phyloP scores from a whole-genome alignment of 179 eudicot species.

The Silene vulgaris region DNA sequence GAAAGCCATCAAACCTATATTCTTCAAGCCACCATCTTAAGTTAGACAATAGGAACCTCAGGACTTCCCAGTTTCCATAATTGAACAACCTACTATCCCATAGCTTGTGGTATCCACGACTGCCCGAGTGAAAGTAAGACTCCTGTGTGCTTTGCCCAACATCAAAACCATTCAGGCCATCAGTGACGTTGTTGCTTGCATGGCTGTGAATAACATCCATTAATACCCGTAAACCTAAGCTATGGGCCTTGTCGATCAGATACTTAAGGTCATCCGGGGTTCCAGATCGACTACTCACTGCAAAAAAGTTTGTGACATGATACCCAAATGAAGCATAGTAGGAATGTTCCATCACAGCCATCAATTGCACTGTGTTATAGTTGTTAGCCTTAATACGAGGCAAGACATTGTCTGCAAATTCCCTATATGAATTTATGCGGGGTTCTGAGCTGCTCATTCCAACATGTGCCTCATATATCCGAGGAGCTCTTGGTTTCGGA shows the following conservation, averaged over 20 bases:
- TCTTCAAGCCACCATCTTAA: constrained; percentile 97
- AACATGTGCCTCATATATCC: constrained; percentile 95
- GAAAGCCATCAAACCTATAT: constrained; percentile 90
- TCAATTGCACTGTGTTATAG: constrained; percentile 88
- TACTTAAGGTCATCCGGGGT: constrained; percentile 92
- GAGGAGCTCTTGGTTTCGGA: constrained; percentile 65
- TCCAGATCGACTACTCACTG: constrained; percentile 93
- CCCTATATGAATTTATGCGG: constrained; percentile 75
- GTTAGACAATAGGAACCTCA: constrained; percentile 86
- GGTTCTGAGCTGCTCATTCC: constrained; percentile 98
- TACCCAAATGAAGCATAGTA: constrained; percentile 98
- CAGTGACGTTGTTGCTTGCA: constrained; percentile 83
- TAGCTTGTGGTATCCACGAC: constrained; percentile 73
- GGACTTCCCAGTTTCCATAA: constrained; percentile 97
- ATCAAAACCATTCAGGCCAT: constrained; percentile 92
- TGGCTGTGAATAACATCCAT: constrained; percentile 99
- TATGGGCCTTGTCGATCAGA: constrained; percentile 91
- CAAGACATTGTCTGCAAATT: constrained; percentile 88
- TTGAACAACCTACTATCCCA: constrained; percentile 97
- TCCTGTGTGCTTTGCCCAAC: constrained; percentile 91
- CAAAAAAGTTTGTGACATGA: constrained; percentile 93
- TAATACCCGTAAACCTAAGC: constrained; percentile 79
- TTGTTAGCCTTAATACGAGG: constrained; percentile 88
- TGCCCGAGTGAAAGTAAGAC: constrained; percentile 86
- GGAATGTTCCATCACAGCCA: constrained; percentile 99